A percentile compares a stretch with the other conserved stretches of the same genome.
Conservation (phyloP, 139 green algal genomes). For the Haematococcus sp. region DNA sequence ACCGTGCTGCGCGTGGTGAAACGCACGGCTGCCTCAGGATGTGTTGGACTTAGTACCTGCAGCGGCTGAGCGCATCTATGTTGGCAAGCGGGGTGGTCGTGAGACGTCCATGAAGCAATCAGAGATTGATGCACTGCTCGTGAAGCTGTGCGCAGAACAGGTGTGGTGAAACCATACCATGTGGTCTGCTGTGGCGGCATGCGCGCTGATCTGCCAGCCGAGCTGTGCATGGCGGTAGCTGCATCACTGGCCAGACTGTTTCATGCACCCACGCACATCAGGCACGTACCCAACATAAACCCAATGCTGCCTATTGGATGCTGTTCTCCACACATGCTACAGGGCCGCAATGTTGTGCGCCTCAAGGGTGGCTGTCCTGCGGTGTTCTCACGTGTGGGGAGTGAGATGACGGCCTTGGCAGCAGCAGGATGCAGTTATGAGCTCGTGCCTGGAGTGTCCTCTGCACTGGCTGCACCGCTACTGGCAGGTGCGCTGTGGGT, state of each 20-base stretch:
- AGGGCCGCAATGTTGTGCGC: slow-evolving; percentile 59
- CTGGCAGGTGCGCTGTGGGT: slow-evolving; percentile 48
- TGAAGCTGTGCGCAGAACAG: slow-evolving; percentile 36
- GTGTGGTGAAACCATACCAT: not conserved
- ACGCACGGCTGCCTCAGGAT: too few relatives aligned
- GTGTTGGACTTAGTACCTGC: slow-evolving; percentile 30
- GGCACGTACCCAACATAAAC: too few relatives aligned
- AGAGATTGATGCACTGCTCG: slow-evolving; percentile 59
- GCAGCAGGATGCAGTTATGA: slow-evolving; percentile 41
- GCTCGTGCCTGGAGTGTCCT: slow-evolving; percentile 72
- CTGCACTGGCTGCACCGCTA: slow-evolving; percentile 61
- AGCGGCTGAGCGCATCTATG: slow-evolving; percentile 38
- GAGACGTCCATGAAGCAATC: slow-evolving; percentile 45
- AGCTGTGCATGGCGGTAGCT: too few relatives aligned
- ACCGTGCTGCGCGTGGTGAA: too few relatives aligned
- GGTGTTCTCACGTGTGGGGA: slow-evolving; percentile 46
- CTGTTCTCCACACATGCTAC: too few relatives aligned
- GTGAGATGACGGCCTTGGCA: slow-evolving; percentile 47
- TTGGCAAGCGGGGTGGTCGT: slow-evolving; percentile 63
- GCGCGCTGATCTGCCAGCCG: not conserved
- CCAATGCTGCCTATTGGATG: too few relatives aligned
- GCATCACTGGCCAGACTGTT: too few relatives aligned
- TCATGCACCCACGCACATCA: too few relatives aligned
- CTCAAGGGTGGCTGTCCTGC: slow-evolving; percentile 68
- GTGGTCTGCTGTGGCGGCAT: not conserved